Evolutionary conservation across 345 rosid genomes (phyloP), one percentile per base, ranked within the genome.

Genomic region (Sisymbrium irio): DNA sequence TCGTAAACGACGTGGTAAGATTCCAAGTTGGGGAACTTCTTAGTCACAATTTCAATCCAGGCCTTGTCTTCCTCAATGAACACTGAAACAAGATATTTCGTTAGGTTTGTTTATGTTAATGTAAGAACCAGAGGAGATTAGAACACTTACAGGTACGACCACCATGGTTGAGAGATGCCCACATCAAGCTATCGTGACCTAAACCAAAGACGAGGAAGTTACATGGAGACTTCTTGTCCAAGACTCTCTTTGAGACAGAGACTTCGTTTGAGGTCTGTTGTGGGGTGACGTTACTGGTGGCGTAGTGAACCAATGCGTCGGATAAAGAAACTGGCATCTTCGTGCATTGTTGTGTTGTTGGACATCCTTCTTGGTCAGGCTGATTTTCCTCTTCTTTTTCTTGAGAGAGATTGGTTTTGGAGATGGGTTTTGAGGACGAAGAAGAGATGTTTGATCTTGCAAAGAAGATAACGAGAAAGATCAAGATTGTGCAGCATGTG

Each of bases 111-210:
- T 62, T 9, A 18, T 47, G 49, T 61, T 6, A 15, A 41, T 32
- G 40, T 15, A 56, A 20, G 40, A n/a, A 50, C 59, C 44, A 74
- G 61, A 67, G 67, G 36, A 58, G 61, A 67, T 5, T 11, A 4
- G 18, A 20, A 27, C 8, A 62, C 80, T 77, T 65, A 77, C 80
- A 69, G 0, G 97, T 95, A 12, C 88, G 83, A 46, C 99, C 99
- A 1, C 97, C 96, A 18, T 85, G 75, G 82, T 95, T 95, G 30
- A 95, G 96, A 17, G 96, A 69, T 45, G 81, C 80, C 99, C 99
- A 95, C 99, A 95, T 87, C 9, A 92, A 84, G 78, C 97, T 92
- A 54, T 92, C 99, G 39, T 87, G 96, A 12, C 99, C 99, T 8
- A 94, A 83, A 1, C 99, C 99, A 45, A 95, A 95, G 47, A 92